Base-by-base conservation (phyloP, 2,329 filamentous ascomycete species). In the Pezicula rhizophila region DNA sequence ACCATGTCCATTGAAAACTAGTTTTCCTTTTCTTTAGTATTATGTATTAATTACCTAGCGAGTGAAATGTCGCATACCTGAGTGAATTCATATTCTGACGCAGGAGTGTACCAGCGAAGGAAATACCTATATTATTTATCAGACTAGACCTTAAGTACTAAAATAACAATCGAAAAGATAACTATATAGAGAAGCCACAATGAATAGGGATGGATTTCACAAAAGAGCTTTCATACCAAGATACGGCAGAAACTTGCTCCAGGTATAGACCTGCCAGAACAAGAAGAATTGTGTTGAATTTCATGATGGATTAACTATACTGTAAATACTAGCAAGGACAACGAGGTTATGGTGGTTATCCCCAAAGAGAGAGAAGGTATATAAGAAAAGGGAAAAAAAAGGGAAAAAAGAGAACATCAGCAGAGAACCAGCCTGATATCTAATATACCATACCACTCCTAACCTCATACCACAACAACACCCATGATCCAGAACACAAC, bases 1-100 rank as follows among this genome's bases (percentile, higher is more conserved):
- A 45, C 34, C 54, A 56, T 56, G 34, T 52, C 33, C 46, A 52
- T 51, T 3, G 54, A 56, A 47, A 56, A 56, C 51, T 56, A 26
- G 40, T 18, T 18, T 18, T 18, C 18, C 18, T 18, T 18, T 18
- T 18, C 18, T 18, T 18, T 18, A 18, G 18, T 18, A 18, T 18
- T 18, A 18, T 18, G 18, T 18, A 18, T 3, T 18, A 2, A 18
- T 18, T 18, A 18, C 3, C 18, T 18, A 18, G 18, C 18, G 18
- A 18, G 2, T 18, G 18, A 18, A 18, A 5, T 11, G 7, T 3
- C 3, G n/a, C 38, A 2, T 40, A 40, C 38, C 15, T 40, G 11
- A 6, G 23, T 40, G 15, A 40, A 40, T 15, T 40, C n/a, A 18
- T 17, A 18, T 5, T 17, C 10, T 12, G 38, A 15, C 6, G 17